These are phyloP conservation scores for Beauveria sp. DNA, from an alignment of 2,329 filamentous ascomycete genomes.

Conservation along the genomic window DNA sequence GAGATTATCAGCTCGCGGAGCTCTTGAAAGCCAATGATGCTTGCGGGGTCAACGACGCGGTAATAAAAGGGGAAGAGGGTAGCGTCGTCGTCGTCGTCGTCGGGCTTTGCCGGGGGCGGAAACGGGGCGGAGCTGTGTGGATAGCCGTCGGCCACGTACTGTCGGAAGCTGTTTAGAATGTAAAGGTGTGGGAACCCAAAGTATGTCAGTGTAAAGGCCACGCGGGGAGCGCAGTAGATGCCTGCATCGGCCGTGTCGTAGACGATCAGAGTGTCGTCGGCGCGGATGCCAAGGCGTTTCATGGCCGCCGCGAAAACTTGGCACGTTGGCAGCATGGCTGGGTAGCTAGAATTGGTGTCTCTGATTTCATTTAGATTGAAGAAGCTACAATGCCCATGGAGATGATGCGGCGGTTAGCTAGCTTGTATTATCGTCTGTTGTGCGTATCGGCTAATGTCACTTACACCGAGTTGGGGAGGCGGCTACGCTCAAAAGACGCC, in stretches of 20 bases:
- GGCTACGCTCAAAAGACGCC: neutral
- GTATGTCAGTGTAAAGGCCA: neutral
- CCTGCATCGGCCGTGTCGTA: neutral
- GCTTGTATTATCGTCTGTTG: neutral
- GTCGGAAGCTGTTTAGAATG: neutral
- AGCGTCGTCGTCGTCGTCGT: neutral
- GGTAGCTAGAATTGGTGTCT: neutral
- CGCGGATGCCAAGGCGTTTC: neutral
- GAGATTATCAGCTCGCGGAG: neutral
- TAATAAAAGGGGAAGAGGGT: no score
- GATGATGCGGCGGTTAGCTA: neutral
- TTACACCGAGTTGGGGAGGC: neutral
- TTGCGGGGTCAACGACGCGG: neutral
- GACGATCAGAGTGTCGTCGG: neutral
- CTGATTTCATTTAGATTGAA: neutral
- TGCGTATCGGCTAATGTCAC: neutral
- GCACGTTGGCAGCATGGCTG: neutral
- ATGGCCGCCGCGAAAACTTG: neutral
- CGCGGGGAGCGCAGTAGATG: neutral
- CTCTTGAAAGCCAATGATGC: neutral
- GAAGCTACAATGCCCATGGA: neutral
- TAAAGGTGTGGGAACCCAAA: neutral
- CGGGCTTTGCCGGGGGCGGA: neutral
- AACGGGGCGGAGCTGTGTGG: neutral
- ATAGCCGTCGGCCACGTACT: neutral